Conservation (phyloP, 148 eudicot genomes). For the Gaultheria prostrata region DNA sequence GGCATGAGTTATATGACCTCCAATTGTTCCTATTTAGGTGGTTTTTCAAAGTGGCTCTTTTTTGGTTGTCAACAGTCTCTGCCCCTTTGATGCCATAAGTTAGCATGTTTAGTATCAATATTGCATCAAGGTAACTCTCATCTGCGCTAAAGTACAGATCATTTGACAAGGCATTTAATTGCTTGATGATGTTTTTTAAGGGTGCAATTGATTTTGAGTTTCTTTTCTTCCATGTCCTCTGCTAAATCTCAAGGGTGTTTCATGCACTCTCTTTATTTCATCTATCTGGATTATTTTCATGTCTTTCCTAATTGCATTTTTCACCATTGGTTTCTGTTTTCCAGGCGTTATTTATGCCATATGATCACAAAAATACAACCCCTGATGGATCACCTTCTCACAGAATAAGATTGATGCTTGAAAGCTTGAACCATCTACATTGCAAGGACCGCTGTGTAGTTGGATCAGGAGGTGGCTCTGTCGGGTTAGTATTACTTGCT, state of each 20-base stretch:
- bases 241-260: neutral
- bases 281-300: neutral
- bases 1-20: neutral
- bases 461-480: slow-evolving; percentile 99
- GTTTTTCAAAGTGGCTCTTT: neutral
- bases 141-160: neutral
- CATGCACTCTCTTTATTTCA: neutral
- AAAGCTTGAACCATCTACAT: slow-evolving; percentile 69
- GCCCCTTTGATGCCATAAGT: neutral
- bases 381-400: slow-evolving; percentile 67
- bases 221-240: neutral
- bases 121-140: slow-evolving; percentile 3
- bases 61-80: neutral
- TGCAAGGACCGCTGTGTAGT: slow-evolving; percentile 72
- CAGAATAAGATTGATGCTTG: slow-evolving; percentile 66
- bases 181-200: neutral
- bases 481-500: slow-evolving; percentile 54
- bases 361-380: slow-evolving; percentile 91
- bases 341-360: slow-evolving; percentile 97
- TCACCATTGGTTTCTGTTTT: slow-evolving; percentile 21
- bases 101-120: neutral
- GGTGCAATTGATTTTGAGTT: neutral
- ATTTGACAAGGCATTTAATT: neutral
- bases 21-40: neutral
- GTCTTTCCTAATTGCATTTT: slow-evolving; percentile 7